Evolutionary conservation across 2,329 filamentous ascomycete species (phyloP).

Genomic region (Aspergillus costaricaensis): DNA sequence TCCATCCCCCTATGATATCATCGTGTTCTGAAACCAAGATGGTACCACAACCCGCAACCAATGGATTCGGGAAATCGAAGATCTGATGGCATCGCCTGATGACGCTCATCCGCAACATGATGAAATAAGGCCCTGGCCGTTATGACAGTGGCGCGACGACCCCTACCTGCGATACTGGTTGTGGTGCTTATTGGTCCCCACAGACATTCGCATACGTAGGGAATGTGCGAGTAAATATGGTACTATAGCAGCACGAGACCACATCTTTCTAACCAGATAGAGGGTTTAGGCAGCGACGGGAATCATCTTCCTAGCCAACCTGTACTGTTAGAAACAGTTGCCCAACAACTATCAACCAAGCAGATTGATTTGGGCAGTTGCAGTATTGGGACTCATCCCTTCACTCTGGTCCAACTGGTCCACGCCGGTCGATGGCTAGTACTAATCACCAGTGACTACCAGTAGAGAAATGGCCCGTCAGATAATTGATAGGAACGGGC

Average conservation of each 20-base stretch:
- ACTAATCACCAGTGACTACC: too few species aligned
- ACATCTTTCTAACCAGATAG: not conserved
- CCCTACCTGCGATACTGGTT: not conserved
- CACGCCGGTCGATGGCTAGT: too few species aligned
- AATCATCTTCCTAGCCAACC: not conserved
- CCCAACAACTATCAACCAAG: too few species aligned
- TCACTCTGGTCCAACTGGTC: too few species aligned
- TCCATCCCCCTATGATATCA: slow-evolving; percentile 8
- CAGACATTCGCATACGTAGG: not conserved
- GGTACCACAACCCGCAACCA: not conserved
- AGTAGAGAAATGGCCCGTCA: too few species aligned
- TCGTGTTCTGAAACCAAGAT: not conserved
- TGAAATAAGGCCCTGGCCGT: not conserved
- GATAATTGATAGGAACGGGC: too few species aligned
- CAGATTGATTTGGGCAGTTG: too few species aligned
- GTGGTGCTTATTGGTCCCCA: not conserved
- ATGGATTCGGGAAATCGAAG: not conserved
- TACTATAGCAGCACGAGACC: not conserved
- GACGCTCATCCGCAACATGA: not conserved
- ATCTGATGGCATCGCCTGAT: not conserved
- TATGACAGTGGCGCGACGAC: slow-evolving; percentile 5
- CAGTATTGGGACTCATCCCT: too few species aligned
- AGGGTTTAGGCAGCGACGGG: too few species aligned
- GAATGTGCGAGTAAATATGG: not conserved
- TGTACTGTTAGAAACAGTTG: too few species aligned